Evolutionary conservation across 164 flowering plant species (phyloP).

Genomic region (Paratinospora sagittata): DNA sequence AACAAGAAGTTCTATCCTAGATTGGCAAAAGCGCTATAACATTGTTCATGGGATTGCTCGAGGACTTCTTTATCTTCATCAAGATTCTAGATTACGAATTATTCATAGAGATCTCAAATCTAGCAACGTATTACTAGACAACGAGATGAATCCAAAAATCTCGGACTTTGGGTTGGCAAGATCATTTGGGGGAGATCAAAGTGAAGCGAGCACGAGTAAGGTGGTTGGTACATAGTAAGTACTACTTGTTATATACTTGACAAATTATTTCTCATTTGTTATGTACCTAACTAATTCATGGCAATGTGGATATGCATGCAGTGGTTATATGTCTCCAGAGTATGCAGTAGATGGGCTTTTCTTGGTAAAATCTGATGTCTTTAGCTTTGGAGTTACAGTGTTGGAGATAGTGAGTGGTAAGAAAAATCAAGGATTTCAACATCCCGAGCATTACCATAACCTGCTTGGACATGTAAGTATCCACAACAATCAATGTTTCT

Average conservation of each 20-base stretch:
- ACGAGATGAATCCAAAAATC: conserved; percentile 3
- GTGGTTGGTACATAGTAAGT: conserved; percentile 9
- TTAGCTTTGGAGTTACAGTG: conserved; percentile 1
- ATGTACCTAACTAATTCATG: background rate
- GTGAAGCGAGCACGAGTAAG: background rate
- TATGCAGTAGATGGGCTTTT: conserved; percentile 3
- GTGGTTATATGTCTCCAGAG: conserved; percentile 12
- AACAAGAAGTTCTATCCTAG: background rate
- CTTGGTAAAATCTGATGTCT: conserved; percentile 4
- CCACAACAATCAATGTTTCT: background rate
- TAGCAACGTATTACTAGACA: conserved; percentile 1
- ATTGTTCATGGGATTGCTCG: conserved; percentile 3
- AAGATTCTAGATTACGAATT: conserved; percentile 8
- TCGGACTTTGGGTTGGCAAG: conserved; percentile 4
- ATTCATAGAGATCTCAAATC: conserved; percentile 6
- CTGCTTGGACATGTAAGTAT: conserved; percentile 4
- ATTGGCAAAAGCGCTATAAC: background rate
- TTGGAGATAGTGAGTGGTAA: conserved; percentile 8
- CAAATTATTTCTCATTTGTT: background rate
- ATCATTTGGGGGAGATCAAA: conserved; percentile 1
- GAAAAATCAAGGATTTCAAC: background rate
- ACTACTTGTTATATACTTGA: background rate
- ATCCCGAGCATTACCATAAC: background rate
- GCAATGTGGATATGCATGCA: background rate
- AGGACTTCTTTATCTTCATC: conserved; percentile 10